These are phyloP conservation scores for Galerina sulciceps DNA, from an alignment of 768 basidiomycete genomes.

Conservation along the genomic window DNA sequence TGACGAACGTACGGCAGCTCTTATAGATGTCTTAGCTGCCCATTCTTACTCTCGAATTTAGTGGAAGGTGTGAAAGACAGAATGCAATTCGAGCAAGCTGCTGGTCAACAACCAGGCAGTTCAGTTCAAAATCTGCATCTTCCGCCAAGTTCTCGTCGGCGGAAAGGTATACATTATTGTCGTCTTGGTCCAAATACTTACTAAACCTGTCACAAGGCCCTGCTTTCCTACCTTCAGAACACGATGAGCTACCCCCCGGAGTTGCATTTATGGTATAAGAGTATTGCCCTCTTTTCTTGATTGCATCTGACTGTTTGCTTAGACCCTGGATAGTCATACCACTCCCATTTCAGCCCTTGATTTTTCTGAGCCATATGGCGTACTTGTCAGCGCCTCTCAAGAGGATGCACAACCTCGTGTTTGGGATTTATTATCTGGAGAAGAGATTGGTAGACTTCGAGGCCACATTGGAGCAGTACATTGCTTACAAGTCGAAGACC, in stretches of 20 bases:
- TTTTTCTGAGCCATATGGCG: slow-evolving; percentile 96
- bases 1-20: slow-evolving; percentile 76
- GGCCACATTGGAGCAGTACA: slow-evolving; percentile 87
- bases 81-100: slow-evolving; percentile 68
- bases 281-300: not conserved
- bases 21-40: slow-evolving; percentile 1
- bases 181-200: not conserved
- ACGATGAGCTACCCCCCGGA: slow-evolving; percentile 91
- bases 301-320: slow-evolving; percentile 12
- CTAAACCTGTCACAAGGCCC: slow-evolving; percentile 58
- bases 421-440: slow-evolving; percentile 93
- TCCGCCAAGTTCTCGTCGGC: slow-evolving; percentile 66
- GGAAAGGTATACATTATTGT: slow-evolving; percentile 55
- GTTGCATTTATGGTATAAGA: slow-evolving; percentile 91
- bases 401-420: slow-evolving; percentile 88
- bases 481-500: slow-evolving; percentile 91
- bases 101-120: slow-evolving; percentile 31
- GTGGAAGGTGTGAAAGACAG: slow-evolving; percentile 92
- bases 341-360: slow-evolving; percentile 88
- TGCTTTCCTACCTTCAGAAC: slow-evolving; percentile 95
- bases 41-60: slow-evolving; percentile 29
- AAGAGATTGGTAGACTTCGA: slow-evolving; percentile 81
- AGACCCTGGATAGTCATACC: slow-evolving; percentile 84
- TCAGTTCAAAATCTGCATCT: slow-evolving; percentile 46
- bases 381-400: slow-evolving; percentile 84